Base-by-base conservation (phyloP, 1,284 basidiomycete genomes). In the Ganoderma sinense region DNA sequence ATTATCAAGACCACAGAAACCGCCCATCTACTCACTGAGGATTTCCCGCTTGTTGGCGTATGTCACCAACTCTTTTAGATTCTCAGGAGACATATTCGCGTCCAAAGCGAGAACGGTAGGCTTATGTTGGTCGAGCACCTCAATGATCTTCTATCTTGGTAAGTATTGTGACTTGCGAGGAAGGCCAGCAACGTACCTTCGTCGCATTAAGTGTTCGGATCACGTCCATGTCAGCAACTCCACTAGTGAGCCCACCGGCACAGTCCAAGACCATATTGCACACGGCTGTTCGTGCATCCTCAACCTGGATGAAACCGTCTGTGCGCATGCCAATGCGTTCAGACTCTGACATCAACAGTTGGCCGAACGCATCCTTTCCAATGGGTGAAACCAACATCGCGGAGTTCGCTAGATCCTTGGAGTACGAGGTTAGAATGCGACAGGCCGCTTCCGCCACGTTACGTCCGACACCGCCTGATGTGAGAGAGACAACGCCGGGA, bases 371-470 rank as follows among this genome's bases (percentile, higher is more conserved):
- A 78, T 97, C 96, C 61, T 85, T 76, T 0, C 91, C 93, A 26
- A 92, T 79, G 8, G 89, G 87, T 13, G 93, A 88, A 2, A 95
- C 80, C 53, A 95, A 82, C 7, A 91, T 73, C 0, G 86, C 84
- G 1, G 75, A 67, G 18, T 74, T 55, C 23, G 84, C 79, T 18
- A 79, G 69, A 14, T 75, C 75, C 31, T 81, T 74, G 31, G 81
- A 79, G 58, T 78, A 78, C 40, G 84, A 81, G 20, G 80, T 77
- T 39, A 91, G 79, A 10, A 92, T 78, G 29, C 92, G 87, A 75
- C 94, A 89, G 2, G 96, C 88, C 0, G 96, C 95, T 78, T 98
- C 95, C 1, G 97, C 95, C 61, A 99, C 90, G 79, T 99, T 99
- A 31, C 97, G 89, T 0, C 89, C 97, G 3, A 99, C 98, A 16